phyloP scores from a whole-genome alignment of 2,329 filamentous ascomycete genomes.

The Hypoxylon sp. region DNA sequence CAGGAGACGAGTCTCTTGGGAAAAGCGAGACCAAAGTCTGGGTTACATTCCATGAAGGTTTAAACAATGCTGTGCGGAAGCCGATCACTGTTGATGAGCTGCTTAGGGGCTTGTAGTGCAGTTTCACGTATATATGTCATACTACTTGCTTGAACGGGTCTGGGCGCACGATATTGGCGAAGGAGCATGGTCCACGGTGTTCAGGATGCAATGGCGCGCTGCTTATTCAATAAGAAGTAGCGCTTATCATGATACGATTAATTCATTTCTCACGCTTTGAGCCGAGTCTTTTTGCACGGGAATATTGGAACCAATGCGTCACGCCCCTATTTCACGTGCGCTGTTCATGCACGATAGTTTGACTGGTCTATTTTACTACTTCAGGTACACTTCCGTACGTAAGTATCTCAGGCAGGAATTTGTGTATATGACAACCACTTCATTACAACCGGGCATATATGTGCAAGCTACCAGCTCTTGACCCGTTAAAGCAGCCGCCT shows the following conservation, averaged over 20 bases:
- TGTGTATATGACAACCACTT: background rate
- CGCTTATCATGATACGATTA: conserved; percentile 5
- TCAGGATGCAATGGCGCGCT: conserved; percentile 17
- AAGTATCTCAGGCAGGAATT: background rate
- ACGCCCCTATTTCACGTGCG: too few relatives aligned
- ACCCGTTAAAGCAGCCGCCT: background rate
- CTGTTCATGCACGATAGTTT: background rate
- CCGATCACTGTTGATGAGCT: conserved; percentile 79
- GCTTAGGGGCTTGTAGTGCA: conserved; percentile 67
- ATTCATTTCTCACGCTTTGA: background rate
- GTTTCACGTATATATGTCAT: conserved; percentile 8
- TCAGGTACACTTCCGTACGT: background rate
- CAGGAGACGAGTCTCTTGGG: conserved; percentile 49
- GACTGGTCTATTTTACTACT: background rate
- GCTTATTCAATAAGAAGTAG: conserved; percentile 2
- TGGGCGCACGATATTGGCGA: conserved; percentile 24
- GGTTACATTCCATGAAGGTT: conserved; percentile 83
- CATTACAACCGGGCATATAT: conserved; percentile 5
- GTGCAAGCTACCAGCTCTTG: background rate
- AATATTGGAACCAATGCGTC: background rate
- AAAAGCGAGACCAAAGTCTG: conserved; percentile 73
- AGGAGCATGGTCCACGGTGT: conserved; percentile 40
- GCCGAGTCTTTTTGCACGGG: background rate
- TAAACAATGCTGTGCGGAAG: conserved; percentile 83
- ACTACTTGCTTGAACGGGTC: background rate